Percentiles rank a stretch among this genome's conserved stretches.
Conservation (phyloP, 148 eudicot genomes). For the Salicornia ramosissima region DNA sequence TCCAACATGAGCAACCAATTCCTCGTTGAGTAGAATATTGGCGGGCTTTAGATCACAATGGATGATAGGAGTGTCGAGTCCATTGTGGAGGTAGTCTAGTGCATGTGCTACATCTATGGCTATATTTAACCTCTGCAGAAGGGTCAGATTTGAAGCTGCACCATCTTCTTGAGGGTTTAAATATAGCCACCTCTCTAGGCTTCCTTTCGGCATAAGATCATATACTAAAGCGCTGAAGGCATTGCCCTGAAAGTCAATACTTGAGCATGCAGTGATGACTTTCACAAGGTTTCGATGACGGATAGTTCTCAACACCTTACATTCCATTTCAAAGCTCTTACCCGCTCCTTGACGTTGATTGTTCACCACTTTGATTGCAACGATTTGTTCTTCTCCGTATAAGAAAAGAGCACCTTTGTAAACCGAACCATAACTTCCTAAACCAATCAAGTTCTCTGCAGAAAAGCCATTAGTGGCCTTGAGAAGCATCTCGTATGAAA, state of each 20-base stretch:
- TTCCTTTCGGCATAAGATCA: conserved; percentile 23
- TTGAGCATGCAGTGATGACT: conserved; percentile 24
- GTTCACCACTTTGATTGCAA: conserved; percentile 26
- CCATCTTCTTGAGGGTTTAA: background rate
- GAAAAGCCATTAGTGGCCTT: conserved; percentile 25
- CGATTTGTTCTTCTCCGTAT: conserved; percentile 1
- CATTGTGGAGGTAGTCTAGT: conserved; percentile 18
- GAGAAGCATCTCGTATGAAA: conserved; percentile 21
- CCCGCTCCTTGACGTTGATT: conserved; percentile 9
- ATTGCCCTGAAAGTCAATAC: conserved; percentile 20
- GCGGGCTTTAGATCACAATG: conserved; percentile 20
- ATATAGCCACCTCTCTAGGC: conserved; percentile 25
- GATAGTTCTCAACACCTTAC: conserved; percentile 22
- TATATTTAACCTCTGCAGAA: conserved; percentile 28
- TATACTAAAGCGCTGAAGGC: conserved; percentile 23
- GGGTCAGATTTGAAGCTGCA: conserved; percentile 2
- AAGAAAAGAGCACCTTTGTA: conserved; percentile 11
- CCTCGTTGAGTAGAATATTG: conserved; percentile 10
- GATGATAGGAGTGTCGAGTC: background rate
- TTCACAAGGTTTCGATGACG: conserved; percentile 25
- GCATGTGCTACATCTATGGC: conserved; percentile 15
- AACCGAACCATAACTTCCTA: conserved; percentile 17
- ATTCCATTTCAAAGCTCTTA: conserved; percentile 22
- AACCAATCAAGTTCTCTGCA: conserved; percentile 12
- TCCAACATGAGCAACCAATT: conserved; percentile 14